Conservation (phyloP, 2,329 filamentous ascomycete species). For the Colletotrichum musae region DNA sequence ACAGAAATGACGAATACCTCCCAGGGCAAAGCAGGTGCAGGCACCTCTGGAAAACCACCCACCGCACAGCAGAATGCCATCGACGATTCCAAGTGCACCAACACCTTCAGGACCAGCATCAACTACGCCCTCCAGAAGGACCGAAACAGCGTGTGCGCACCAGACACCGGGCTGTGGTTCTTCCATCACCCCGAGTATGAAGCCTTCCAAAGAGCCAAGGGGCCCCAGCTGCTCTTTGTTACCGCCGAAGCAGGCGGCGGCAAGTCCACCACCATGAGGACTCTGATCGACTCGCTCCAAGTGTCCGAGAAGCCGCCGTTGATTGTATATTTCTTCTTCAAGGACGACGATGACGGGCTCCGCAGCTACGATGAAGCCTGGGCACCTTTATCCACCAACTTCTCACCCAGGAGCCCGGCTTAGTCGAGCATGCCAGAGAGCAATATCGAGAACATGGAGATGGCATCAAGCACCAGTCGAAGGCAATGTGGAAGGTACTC, state of each 20-base stretch:
- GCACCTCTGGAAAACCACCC: neutral
- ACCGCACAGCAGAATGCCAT: neutral
- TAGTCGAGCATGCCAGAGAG: neutral
- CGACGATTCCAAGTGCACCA: neutral
- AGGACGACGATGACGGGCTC: conserved; percentile 15
- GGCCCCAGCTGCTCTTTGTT: neutral
- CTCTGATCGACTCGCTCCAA: neutral
- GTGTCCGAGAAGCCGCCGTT: neutral
- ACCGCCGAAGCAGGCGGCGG: conserved; percentile 20
- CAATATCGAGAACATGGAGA: neutral
- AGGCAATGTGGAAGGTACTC: neutral
- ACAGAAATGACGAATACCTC: no score
- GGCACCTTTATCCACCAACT: neutral
- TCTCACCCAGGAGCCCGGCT: neutral
- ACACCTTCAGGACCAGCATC: conserved; percentile 6
- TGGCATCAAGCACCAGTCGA: neutral
- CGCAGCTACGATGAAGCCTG: conserved; percentile 7
- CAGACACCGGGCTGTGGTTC: conserved; percentile 15
- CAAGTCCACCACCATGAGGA: conserved; percentile 7
- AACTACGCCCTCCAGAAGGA: neutral
- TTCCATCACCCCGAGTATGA: conserved; percentile 11
- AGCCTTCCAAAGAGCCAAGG: conserved; percentile 6
- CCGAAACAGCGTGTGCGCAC: conserved; percentile 5
- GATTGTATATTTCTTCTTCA: conserved; percentile 8
- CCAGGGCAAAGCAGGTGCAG: neutral